Evolutionary conservation across 306 rosid genomes (phyloP).

Genomic region (Vicia sativa): DNA sequence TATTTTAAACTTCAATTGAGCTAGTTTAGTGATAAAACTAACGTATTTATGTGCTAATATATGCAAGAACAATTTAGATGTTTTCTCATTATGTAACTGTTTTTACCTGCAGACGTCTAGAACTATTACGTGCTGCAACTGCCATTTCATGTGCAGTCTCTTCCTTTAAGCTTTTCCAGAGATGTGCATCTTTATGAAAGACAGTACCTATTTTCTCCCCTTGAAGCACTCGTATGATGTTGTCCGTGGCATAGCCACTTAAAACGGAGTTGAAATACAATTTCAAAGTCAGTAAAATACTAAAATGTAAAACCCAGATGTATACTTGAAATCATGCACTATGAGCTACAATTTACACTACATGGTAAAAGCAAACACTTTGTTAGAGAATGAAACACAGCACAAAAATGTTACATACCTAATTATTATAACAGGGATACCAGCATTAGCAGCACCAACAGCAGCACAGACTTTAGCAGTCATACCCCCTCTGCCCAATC

Average conservation of each 20-base stretch:
- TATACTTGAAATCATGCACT: constrained; percentile 19
- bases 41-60: not conserved
- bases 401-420: constrained; percentile 55
- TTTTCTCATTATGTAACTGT: not conserved
- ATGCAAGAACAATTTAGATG: not conserved
- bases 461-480: constrained; percentile 96
- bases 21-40: not conserved
- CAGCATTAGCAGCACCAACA: constrained; percentile 71
- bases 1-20: not conserved
- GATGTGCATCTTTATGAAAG: constrained; percentile 87
- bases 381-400: constrained; percentile 2
- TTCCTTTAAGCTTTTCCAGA: constrained; percentile 69
- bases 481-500: constrained; percentile 97
- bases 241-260: constrained; percentile 83
- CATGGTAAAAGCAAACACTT: not conserved
- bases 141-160: constrained; percentile 81
- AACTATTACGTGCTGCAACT: constrained; percentile 73
- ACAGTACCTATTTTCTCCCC: constrained; percentile 89
- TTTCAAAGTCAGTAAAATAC: constrained; percentile 42
- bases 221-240: constrained; percentile 77
- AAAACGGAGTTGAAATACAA: constrained; percentile 30
- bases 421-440: constrained; percentile 85
- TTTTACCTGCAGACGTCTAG: constrained; percentile 77
- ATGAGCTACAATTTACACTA: not conserved
- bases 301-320: constrained; percentile 28